Evolutionary conservation across 495 filamentous ascomycete genomes (phyloP).

Genomic region (Gamarada debralockiae): DNA sequence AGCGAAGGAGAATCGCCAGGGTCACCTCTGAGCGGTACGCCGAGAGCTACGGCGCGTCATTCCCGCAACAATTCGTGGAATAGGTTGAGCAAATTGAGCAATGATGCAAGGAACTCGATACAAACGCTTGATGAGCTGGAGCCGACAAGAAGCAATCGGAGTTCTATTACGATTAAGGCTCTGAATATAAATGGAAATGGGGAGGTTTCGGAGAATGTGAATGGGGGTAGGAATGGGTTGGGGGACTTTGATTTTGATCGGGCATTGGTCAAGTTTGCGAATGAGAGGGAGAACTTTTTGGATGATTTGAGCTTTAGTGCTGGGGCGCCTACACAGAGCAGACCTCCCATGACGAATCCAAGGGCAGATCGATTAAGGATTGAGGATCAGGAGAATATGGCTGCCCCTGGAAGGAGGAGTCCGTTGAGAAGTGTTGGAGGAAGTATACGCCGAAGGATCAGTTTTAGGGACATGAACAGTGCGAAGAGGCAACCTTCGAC

Average conservation of each 20-base stretch:
- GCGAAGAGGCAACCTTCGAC: conserved; percentile 81
- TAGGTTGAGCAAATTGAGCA: conserved; percentile 59
- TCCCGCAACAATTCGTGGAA: conserved; percentile 63
- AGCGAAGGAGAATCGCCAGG: conserved; percentile 51
- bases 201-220: background rate
- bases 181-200: conserved; percentile 20
- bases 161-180: conserved; percentile 75
- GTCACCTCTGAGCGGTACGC: conserved; percentile 32
- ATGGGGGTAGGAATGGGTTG: conserved; percentile 14
- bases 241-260: conserved; percentile 87
- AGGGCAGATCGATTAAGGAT: conserved; percentile 77
- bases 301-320: conserved; percentile 89
- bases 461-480: conserved; percentile 91
- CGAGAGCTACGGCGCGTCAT: conserved; percentile 54
- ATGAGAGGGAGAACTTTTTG: conserved; percentile 88
- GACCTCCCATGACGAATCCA: conserved; percentile 55
- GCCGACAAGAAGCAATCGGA: conserved; percentile 76
- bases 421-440: conserved; percentile 53
- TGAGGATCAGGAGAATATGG: conserved; percentile 59
- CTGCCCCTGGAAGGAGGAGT: conserved; percentile 44
- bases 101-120: conserved; percentile 61
- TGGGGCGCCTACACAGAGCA: conserved; percentile 69
- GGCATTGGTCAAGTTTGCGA: conserved; percentile 88
- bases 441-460: conserved; percentile 81
- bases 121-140: conserved; percentile 56